phyloP scores from a whole-genome alignment of 2,329 filamentous ascomycete species.

The Diaporthe helianthi region DNA sequence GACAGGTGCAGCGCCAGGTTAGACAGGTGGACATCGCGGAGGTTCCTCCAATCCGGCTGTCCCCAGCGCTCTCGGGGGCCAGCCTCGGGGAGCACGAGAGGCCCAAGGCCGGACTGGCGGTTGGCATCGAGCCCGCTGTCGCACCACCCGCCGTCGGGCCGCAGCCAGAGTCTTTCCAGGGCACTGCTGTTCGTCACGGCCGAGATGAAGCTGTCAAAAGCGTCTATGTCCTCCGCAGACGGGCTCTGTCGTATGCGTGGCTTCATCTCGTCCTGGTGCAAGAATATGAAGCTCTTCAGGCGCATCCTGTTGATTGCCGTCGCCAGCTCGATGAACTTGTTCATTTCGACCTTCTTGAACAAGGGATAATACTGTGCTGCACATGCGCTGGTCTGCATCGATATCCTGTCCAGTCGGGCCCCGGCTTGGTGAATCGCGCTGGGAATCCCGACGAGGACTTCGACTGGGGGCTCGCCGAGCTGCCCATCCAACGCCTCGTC shows the following conservation, averaged over 20 bases:
- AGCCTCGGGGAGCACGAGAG: background rate
- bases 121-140: constrained; percentile 1
- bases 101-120: background rate
- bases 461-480: constrained; percentile 1
- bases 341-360: background rate
- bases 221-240: background rate
- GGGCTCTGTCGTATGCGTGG: background rate
- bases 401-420: constrained; percentile 24
- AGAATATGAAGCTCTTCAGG: constrained; percentile 23
- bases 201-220: constrained; percentile 7
- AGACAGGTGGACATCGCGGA: constrained; percentile 26
- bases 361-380: constrained; percentile 26
- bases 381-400: constrained; percentile 6
- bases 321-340: background rate
- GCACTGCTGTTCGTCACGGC: constrained; percentile 25
- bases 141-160: constrained; percentile 25
- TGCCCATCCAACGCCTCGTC: background rate
- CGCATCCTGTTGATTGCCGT: constrained; percentile 14
- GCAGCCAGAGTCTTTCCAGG: constrained; percentile 25
- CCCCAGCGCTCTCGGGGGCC: background rate
- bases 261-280: background rate
- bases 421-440: background rate
- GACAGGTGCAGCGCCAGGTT: constrained; percentile 11
- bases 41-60: background rate
- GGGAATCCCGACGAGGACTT: constrained; percentile 23